Conservation (phyloP, 228 moss, liverwort and hornwort species). For the Sphagnum magellanicum region DNA sequence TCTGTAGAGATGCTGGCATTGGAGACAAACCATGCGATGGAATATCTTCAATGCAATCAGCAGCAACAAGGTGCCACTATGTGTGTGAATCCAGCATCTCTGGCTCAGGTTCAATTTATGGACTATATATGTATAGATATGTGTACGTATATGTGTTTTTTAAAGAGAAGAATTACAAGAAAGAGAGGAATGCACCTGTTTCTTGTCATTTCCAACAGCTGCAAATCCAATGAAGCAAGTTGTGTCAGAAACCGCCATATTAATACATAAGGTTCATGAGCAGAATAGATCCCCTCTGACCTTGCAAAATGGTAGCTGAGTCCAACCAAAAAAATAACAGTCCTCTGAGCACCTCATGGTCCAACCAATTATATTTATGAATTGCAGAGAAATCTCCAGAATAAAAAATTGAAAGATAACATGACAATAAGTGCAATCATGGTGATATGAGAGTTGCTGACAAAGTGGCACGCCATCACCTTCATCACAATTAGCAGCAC, state of each 20-base stretch:
- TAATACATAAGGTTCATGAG: constrained; percentile 75
- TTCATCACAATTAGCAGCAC: no score
- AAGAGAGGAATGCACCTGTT: constrained; percentile 45
- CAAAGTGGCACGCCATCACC: no score
- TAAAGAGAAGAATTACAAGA: neutral
- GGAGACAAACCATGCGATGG: constrained; percentile 68
- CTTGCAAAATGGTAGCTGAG: constrained; percentile 99
- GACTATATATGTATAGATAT: neutral
- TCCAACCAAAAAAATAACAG: constrained; percentile 1
- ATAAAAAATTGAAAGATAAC: no score
- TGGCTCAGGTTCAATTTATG: neutral
- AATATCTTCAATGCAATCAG: neutral
- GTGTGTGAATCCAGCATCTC: neutral
- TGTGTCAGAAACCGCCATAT: constrained; percentile 40
- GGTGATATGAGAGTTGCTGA: no score
- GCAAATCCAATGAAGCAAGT: constrained; percentile 94
- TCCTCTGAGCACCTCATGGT: no score
- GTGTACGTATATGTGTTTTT: no score
- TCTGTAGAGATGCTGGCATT: constrained; percentile 67
- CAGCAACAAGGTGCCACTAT: neutral
- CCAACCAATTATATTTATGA: no score
- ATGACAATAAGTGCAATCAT: no score
- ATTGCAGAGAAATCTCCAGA: no score
- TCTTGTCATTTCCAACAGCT: constrained; percentile 80
- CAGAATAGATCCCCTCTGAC: constrained; percentile 69